phyloP scores from a whole-genome alignment of 352 stramenopile species.

The Phytophthora idaei region DNA sequence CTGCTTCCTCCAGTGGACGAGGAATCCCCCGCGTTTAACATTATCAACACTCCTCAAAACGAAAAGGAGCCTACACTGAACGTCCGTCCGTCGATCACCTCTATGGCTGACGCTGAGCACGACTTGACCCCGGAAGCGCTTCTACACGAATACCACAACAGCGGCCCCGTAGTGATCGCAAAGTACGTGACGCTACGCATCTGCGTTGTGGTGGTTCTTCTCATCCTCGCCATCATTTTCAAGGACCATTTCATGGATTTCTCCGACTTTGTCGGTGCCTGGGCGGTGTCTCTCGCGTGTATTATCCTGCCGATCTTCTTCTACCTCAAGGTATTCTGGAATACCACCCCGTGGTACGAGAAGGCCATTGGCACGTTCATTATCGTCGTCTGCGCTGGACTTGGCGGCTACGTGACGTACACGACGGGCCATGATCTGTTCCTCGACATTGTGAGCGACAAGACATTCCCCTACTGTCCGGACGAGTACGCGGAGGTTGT shows the following conservation, averaged over 20 bases:
- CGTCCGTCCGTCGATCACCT: constrained; percentile 33
- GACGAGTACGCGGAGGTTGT: constrained; percentile 48
- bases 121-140: constrained; percentile 40
- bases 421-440: constrained; percentile 52
- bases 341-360: constrained; percentile 49
- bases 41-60: constrained; percentile 28
- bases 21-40: constrained; percentile 39
- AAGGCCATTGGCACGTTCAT: constrained; percentile 42
- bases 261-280: constrained; percentile 70
- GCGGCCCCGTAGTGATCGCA: constrained; percentile 38
- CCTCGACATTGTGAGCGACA: constrained; percentile 38
- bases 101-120: constrained; percentile 40
- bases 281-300: constrained; percentile 60
- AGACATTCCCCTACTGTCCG: constrained; percentile 65
- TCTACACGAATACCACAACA: constrained; percentile 46
- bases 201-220: constrained; percentile 47
- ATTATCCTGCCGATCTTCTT: constrained; percentile 75
- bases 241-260: constrained; percentile 78
- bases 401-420: constrained; percentile 52
- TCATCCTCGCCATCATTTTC: constrained; percentile 57
- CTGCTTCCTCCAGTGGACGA: constrained; percentile 26
- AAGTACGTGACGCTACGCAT: constrained; percentile 54
- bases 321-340: constrained; percentile 78
- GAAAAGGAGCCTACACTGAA: constrained; percentile 21
- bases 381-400: constrained; percentile 38